These are phyloP conservation scores for Phaeomoniella chlamydospora DNA, from an alignment of 2,329 filamentous ascomycete genomes.

Conservation along the genomic window DNA sequence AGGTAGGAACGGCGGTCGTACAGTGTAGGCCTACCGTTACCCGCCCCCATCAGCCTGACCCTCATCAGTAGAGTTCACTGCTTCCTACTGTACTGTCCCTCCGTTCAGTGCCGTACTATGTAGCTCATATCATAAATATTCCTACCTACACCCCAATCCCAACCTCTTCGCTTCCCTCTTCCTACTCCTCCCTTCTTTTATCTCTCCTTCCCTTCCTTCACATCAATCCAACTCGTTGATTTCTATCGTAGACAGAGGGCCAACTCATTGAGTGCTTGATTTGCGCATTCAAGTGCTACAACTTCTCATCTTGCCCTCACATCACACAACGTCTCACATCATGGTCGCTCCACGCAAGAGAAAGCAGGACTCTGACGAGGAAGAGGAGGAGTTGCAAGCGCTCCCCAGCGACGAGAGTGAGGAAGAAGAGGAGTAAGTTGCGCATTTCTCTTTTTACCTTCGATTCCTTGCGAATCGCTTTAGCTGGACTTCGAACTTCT, in stretches of 20 bases:
- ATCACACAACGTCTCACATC: slow-evolving; percentile 4
- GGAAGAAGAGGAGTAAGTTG: slow-evolving; percentile 34
- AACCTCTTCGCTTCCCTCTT: slow-evolving; percentile 21
- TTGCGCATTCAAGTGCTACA: neutral
- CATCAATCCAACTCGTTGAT: neutral
- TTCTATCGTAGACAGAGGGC: slow-evolving; percentile 2
- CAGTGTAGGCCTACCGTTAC: too few species aligned
- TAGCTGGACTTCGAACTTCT: slow-evolving; percentile 2
- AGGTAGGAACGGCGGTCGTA: too few species aligned
- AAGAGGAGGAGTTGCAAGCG: slow-evolving; percentile 30
- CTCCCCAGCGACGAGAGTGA: slow-evolving; percentile 34
- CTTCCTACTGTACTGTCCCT: too few species aligned
- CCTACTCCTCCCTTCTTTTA: slow-evolving; percentile 7
- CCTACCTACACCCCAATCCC: slow-evolving; percentile 6
- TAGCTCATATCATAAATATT: too few species aligned
- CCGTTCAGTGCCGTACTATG: too few species aligned
- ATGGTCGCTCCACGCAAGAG: slow-evolving; percentile 33
- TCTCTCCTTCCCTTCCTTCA: neutral
- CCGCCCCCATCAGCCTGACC: too few species aligned
- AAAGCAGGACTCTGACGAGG: slow-evolving; percentile 31
- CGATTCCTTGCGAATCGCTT: neutral
- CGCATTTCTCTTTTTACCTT: slow-evolving; percentile 1
- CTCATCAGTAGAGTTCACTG: too few species aligned
- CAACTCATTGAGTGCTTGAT: neutral
- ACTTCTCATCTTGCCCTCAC: slow-evolving; percentile 2